Percentiles rank a stretch among this genome's conserved stretches.
phyloP scores from a whole-genome alignment of 306 rosid genomes.

The Hylodesmum podocarpum region DNA sequence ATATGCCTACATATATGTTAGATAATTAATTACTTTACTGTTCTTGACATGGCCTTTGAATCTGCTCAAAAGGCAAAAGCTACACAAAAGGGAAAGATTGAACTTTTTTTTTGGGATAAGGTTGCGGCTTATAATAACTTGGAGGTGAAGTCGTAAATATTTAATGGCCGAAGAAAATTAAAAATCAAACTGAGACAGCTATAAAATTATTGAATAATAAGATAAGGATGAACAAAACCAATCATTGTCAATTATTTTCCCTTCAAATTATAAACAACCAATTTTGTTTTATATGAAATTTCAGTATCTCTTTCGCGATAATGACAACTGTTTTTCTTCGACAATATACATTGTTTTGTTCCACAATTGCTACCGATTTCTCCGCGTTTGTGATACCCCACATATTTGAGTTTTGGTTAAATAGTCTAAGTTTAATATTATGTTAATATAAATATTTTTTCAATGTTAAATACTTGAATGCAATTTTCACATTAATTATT shows the following conservation, averaged over 20 bases:
- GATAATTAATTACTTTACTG: neutral
- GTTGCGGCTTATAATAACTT: neutral
- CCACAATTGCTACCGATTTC: too few species aligned
- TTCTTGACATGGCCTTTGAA: neutral
- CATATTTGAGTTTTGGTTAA: too few species aligned
- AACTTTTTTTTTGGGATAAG: neutral
- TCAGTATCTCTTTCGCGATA: neutral
- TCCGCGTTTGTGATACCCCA: too few species aligned
- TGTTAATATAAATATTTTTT: too few species aligned
- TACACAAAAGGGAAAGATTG: neutral
- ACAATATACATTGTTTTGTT: neutral
- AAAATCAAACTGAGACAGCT: neutral
- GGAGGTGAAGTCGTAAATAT: neutral
- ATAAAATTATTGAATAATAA: neutral
- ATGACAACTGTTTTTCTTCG: neutral
- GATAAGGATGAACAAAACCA: neutral
- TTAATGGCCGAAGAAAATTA: neutral
- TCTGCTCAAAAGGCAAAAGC: conserved; percentile 9
- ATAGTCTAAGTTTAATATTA: too few species aligned
- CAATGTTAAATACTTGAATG: too few species aligned
- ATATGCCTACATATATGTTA: neutral
- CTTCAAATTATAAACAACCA: neutral
- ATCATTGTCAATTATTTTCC: neutral
- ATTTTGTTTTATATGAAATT: neutral
- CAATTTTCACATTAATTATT: too few species aligned